A percentile compares a stretch with the other conserved stretches of the same genome.
Conservation (phyloP, 331 rosid species). For the Dryas integrifolia region DNA sequence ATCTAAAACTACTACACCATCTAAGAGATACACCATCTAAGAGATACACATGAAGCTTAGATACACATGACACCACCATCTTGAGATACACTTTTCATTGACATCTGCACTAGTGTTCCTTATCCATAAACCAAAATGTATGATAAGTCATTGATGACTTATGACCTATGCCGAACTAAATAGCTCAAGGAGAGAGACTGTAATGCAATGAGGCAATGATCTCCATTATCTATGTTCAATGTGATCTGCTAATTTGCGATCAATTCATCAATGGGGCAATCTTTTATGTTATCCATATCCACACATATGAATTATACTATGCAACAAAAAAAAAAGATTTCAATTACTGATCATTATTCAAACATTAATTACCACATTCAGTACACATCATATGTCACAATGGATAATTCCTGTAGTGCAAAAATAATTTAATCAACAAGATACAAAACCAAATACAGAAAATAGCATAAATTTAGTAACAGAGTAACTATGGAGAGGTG, state of each 20-base stretch:
- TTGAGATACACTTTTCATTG: not conserved
- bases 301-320: not conserved
- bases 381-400: not conserved
- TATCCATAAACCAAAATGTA: not conserved
- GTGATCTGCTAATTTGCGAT: not conserved
- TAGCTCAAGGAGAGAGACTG: not conserved
- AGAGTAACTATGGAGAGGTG: not conserved
- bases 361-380: not conserved
- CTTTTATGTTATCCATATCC: not conserved
- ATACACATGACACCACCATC: not conserved
- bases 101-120: not conserved
- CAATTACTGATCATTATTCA: not conserved
- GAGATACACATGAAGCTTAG: not conserved
- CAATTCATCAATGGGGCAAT: not conserved
- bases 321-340: not conserved
- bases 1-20: not conserved
- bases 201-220: not conserved
- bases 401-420: not conserved
- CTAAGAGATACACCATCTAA: no score
- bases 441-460: constrained; percentile 11
- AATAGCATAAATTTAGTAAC: not conserved
- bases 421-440: constrained; percentile 11
- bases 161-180: not conserved
- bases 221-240: not conserved
- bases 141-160: not conserved